Evolutionary conservation across 2,329 filamentous ascomycete species (phyloP).

Genomic region (Onygenales sp.): DNA sequence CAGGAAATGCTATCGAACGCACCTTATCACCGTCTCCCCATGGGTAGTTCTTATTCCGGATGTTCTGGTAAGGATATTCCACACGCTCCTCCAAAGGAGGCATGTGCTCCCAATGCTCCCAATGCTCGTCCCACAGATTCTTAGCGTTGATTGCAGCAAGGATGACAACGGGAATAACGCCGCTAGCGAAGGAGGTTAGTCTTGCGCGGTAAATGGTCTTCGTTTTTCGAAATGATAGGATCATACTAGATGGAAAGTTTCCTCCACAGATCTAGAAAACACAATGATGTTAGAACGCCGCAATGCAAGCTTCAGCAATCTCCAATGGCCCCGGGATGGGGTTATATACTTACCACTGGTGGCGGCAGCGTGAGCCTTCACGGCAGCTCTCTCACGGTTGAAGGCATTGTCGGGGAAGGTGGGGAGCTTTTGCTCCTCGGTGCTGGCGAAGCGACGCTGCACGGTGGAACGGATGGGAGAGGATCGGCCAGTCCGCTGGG

Average conservation of each 20-base stretch:
- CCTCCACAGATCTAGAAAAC: slow-evolving; percentile 69
- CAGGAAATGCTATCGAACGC: slow-evolving; percentile 18
- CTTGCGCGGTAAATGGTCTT: not conserved
- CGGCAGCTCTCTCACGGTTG: slow-evolving; percentile 79
- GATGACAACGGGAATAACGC: slow-evolving; percentile 62
- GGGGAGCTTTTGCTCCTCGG: slow-evolving; percentile 45
- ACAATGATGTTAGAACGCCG: not conserved
- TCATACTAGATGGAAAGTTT: slow-evolving; percentile 89
- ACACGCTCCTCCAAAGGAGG: slow-evolving; percentile 79
- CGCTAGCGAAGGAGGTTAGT: slow-evolving; percentile 41
- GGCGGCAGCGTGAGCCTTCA: slow-evolving; percentile 79
- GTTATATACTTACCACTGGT: slow-evolving; percentile 62
- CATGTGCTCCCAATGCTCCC: slow-evolving; percentile 86
- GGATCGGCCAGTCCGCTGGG: slow-evolving; percentile 50
- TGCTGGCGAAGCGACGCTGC: slow-evolving; percentile 65
- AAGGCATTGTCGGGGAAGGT: slow-evolving; percentile 76
- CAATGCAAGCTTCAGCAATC: not conserved
- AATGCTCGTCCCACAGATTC: slow-evolving; percentile 88
- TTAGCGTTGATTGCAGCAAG: slow-evolving; percentile 74
- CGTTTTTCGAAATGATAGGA: not conserved
- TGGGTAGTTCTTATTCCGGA: slow-evolving; percentile 88
- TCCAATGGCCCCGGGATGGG: not conserved
- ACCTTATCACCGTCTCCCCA: slow-evolving; percentile 97
- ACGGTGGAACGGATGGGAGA: slow-evolving; percentile 46
- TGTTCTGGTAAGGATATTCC: slow-evolving; percentile 97